These are phyloP conservation scores for Beta corolliflora DNA, from an alignment of 179 eudicot species.

Conservation along the genomic window DNA sequence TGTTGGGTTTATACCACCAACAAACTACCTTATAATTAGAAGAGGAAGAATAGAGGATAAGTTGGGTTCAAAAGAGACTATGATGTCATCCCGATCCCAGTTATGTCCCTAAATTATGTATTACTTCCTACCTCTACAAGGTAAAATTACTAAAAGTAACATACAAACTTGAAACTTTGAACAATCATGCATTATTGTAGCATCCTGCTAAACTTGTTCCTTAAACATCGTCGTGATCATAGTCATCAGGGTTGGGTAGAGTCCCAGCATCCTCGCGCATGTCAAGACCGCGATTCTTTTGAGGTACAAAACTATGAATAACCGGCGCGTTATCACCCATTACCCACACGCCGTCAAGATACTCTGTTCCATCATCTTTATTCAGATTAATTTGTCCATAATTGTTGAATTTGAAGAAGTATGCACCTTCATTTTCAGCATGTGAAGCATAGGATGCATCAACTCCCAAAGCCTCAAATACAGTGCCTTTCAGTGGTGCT, in stretches of 20 bases:
- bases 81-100: too few species aligned
- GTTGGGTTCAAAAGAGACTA: too few species aligned
- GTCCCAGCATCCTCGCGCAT: not conserved
- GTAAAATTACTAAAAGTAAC: too few species aligned
- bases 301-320: constrained; percentile 4
- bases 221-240: not conserved
- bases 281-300: not conserved
- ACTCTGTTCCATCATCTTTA: not conserved
- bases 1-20: too few species aligned
- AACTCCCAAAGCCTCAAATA: not conserved
- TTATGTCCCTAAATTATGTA: too few species aligned
- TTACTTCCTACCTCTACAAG: too few species aligned
- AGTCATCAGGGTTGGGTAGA: not conserved
- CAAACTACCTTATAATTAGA: too few species aligned
- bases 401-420: not conserved
- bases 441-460: not conserved
- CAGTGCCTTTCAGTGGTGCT: not conserved
- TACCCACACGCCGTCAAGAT: not conserved
- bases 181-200: too few species aligned
- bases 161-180: too few species aligned
- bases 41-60: too few species aligned
- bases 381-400: not conserved
- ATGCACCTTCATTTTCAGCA: not conserved
- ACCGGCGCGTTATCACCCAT: not conserved
- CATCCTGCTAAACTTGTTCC: too few species aligned